Base-by-base conservation (phyloP, 2,329 filamentous ascomycete genomes). In the Fusarium lyarnte region DNA sequence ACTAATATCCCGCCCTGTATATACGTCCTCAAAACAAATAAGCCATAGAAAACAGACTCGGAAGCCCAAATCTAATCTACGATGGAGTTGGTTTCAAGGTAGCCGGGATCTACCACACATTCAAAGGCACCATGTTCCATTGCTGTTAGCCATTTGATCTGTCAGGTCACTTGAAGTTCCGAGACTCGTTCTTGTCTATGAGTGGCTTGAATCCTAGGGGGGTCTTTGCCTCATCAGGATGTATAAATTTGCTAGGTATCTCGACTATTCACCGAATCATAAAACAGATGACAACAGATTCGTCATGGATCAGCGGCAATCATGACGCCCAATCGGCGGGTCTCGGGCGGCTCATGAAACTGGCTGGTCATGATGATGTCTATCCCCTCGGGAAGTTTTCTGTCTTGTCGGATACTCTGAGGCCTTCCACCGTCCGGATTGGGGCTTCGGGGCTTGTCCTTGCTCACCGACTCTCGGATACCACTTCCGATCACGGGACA, bases 251-350 rank as follows among this genome's bases (percentile, higher is more conserved):
- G 31, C 52, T 57, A 68, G 36, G 54, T 53, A 51, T 69, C 58
- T 69, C 43, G 43, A 69, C 64, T 69, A 69, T 69, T 58, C 65
- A 63, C 65, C 66, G 66, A 69, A 69, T 69, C 66, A 69, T 69
- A 46, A 46, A 38, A 52, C 52, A 66, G 58, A 47, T 63, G 27
- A 36, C 35, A 45, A 35, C 31, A 52, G 45, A 62, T 38, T 41
- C 43, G 54, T 49, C 42, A 54, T 42, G 52, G 57, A 63, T 63
- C 57, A 61, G 33, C 58, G 31, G 46, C 41, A 52, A 51, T 43
- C 41, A 39, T 35, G 31, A 57, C 55, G 31, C 47, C 64, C 65
- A 36, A 69, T 69, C 66, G 66, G 66, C 66, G 49, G 62, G 36
- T 41, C n/a, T 69, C 64, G 63, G 63, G 39, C 65, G 64, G 66